Evolutionary conservation across 495 filamentous ascomycete species (phyloP), one percentile per base, ranked within the genome.

Genomic region (Gamarada debralockiae): DNA sequence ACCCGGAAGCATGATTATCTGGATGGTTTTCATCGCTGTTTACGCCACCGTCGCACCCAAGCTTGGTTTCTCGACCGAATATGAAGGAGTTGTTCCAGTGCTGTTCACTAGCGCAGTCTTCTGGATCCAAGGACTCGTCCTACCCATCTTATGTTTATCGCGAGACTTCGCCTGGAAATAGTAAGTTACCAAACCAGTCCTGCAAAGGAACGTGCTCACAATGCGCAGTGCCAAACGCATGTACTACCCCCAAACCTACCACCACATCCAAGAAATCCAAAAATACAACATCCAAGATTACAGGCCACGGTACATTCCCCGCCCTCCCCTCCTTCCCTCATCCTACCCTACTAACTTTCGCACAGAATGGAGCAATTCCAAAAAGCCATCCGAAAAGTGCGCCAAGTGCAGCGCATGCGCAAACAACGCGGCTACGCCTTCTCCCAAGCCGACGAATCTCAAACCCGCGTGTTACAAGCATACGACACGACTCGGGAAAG

Each of bases 271-370:
- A 72, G 95, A 99, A 71, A 99, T 99, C 58, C 95, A 99, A 69
- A 99, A 99, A 70, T 99, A 96, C 73, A 99, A 99, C 62, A 95
- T 99, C 48, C 95, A 97, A 70, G 95, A 99, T 73, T 99, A 99
- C 67, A 79, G 95, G 55, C 93, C 93, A 37, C 76, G 92, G 79
- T 87, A 80, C 48, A 72, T 51, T n/a, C n/a, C n/a, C n/a, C n/a
- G n/a, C n/a, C n/a, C 25, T 23, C 23, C 27, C 25, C 20, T 27
- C 24, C 36, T 2, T 21, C 18, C 33, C 38, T 34, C 15, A 25
- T 21, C 36, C 63, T 57, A 48, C 15, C 36, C 31, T 24, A 46
- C 49, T 47, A 25, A 48, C 41, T 6, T 9, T 10, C 55, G 12
- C 39, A 33, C 61, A 89, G 86, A 34, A 99, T 99, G 93, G 93